A percentile compares a stretch with the other conserved stretches of the same genome.
Evolutionary conservation across 2,329 filamentous ascomycete genomes (phyloP).

Genomic region (Colletotrichum filicis): DNA sequence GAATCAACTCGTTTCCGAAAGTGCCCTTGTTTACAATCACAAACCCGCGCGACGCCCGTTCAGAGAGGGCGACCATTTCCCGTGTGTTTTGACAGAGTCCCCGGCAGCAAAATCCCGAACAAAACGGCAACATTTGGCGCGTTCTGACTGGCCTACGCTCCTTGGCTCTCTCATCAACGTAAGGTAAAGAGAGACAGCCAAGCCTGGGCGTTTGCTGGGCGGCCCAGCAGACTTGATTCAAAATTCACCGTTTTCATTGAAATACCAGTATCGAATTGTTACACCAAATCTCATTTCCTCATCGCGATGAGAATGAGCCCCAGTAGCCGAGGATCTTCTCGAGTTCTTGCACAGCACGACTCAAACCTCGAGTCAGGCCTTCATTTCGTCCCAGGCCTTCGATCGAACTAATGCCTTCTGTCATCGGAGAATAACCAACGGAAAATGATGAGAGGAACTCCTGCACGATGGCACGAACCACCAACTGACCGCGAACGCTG

Average conservation of each 20-base stretch:
- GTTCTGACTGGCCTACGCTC: background rate
- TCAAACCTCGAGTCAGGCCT: background rate
- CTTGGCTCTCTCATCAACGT: background rate
- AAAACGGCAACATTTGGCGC: conserved; percentile 10
- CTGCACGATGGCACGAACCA: background rate
- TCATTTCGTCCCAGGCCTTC: background rate
- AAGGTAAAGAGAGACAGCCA: background rate
- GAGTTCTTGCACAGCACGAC: background rate
- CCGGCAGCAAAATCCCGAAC: background rate
- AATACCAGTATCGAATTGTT: background rate
- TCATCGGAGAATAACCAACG: background rate
- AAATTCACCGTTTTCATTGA: background rate
- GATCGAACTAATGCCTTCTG: background rate
- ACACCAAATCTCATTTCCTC: background rate
- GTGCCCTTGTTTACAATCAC: background rate
- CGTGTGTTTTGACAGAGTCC: background rate
- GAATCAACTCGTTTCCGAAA: background rate
- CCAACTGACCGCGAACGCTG: background rate
- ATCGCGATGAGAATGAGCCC: background rate
- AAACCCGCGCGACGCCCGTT: too few species aligned
- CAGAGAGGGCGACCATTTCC: background rate
- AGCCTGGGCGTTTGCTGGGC: conserved; percentile 5
- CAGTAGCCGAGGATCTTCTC: background rate
- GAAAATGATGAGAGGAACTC: background rate
- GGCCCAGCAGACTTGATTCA: too few species aligned